Evolutionary conservation across 129 eudicot genomes (phyloP).

Genomic region (Flaveria bidentis): DNA sequence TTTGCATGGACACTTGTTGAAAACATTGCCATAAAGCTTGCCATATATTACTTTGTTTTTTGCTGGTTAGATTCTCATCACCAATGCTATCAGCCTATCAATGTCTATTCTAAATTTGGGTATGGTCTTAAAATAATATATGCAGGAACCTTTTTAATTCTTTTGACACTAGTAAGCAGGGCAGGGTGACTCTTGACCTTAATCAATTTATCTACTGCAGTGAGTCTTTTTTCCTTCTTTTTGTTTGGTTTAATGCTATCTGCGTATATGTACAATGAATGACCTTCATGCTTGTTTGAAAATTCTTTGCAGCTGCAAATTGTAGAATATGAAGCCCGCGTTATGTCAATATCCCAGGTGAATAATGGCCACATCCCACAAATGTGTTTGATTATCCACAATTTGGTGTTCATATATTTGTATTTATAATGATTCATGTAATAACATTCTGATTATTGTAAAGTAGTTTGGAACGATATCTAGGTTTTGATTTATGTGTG

Average conservation of each 20-base stretch:
- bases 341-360: slow-evolving; percentile 3
- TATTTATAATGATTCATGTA: slow-evolving; percentile 19
- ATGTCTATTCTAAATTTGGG: slow-evolving; percentile 1
- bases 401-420: slow-evolving; percentile 13
- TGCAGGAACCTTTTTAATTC: slow-evolving; percentile 85
- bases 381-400: neutral
- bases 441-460: neutral
- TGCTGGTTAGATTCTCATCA: too few relatives aligned
- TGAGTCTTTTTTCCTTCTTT: slow-evolving; percentile 37
- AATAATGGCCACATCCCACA: neutral
- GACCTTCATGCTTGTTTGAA: slow-evolving; percentile 12
- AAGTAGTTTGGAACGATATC: neutral
- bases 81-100: neutral
- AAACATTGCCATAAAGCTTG: too few relatives aligned
- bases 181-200: slow-evolving; percentile 91
- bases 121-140: slow-evolving; percentile 14
- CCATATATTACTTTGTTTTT: too few relatives aligned
- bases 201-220: slow-evolving; percentile 90
- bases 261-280: neutral
- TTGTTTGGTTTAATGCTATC: neutral
- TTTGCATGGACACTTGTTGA: too few relatives aligned
- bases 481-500: neutral
- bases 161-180: slow-evolving; percentile 89
- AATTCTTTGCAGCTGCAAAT: slow-evolving; percentile 65
- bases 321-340: slow-evolving; percentile 66